Conservation (phyloP, 257 asterid genomes). For the Salvia hispanica region DNA sequence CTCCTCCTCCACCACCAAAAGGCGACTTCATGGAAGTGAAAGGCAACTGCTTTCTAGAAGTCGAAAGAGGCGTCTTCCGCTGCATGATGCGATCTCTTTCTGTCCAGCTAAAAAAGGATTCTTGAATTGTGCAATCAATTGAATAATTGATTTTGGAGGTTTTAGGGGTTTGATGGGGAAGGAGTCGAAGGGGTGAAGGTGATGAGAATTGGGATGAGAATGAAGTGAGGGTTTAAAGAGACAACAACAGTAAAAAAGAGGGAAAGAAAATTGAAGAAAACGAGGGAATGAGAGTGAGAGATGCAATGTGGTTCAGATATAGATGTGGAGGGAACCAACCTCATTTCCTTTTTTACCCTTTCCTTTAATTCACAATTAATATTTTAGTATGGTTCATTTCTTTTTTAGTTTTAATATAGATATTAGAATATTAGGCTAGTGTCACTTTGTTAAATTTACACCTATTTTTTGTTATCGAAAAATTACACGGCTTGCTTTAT, state of each 20-base stretch:
- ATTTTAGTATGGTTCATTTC: too few relatives aligned
- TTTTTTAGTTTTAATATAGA: too few relatives aligned
- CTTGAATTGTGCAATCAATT: constrained; percentile 24
- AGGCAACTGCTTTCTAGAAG: constrained; percentile 62
- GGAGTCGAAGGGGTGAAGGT: constrained; percentile 21
- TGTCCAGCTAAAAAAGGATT: constrained; percentile 24
- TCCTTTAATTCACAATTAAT: too few relatives aligned
- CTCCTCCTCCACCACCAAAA: constrained; percentile 45
- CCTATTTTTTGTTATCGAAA: too few relatives aligned
- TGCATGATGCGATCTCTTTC: constrained; percentile 53
- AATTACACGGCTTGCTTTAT: too few relatives aligned
- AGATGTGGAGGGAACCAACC: constrained; percentile 87
- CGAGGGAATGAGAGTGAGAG: constrained; percentile 48
- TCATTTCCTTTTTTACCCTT: constrained; percentile 24
- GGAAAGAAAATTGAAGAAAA: constrained; percentile 50
- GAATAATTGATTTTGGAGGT: constrained; percentile 31
- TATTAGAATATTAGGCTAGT: too few relatives aligned
- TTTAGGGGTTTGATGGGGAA: constrained; percentile 26
- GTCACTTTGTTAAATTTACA: too few relatives aligned
- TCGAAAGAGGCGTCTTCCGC: constrained; percentile 45
- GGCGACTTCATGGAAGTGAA: constrained; percentile 70
- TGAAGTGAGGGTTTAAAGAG: constrained; percentile 39
- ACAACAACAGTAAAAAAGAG: constrained; percentile 46
- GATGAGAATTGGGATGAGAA: constrained; percentile 28
- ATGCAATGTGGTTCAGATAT: constrained; percentile 88